Conservation (phyloP, 805 yeast species). For the Metschnikowia amazonensis region DNA sequence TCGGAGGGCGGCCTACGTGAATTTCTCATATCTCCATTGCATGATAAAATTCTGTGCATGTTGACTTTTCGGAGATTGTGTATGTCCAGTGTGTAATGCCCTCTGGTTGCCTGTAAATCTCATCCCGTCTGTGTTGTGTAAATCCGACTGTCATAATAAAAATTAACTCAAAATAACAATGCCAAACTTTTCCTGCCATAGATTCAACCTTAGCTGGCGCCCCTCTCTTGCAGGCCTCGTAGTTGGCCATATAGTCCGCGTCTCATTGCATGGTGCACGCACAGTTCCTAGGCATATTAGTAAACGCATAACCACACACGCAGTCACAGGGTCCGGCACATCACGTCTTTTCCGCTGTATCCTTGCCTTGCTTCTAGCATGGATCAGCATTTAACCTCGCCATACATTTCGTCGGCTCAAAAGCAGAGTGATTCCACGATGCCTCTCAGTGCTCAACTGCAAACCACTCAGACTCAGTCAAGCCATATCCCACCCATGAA, state of each 20-base stretch:
- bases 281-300: background rate
- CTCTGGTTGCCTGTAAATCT: background rate
- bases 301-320: slow-evolving; percentile 2
- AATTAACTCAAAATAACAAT: background rate
- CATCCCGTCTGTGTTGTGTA: too few relatives aligned
- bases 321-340: slow-evolving; percentile 1
- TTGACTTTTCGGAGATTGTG: background rate
- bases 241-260: background rate
- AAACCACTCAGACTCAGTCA: background rate
- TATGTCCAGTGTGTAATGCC: background rate
- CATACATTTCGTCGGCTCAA: background rate
- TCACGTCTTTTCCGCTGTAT: background rate
- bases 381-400: slow-evolving; percentile 2
- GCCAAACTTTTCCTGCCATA: background rate
- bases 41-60: background rate
- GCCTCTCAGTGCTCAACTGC: background rate
- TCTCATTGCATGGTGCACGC: slow-evolving; percentile 1
- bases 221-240: background rate
- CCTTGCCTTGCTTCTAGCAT: background rate
- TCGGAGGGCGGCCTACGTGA: background rate
- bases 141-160: background rate
- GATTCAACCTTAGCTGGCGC: background rate
- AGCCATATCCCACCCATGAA: slow-evolving; percentile 3
- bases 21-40: background rate
- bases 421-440: background rate